Evolutionary conservation across 2,329 filamentous ascomycete species (phyloP), one percentile per base, ranked within the genome.

Genomic region (Colletotrichum noveboracense): DNA sequence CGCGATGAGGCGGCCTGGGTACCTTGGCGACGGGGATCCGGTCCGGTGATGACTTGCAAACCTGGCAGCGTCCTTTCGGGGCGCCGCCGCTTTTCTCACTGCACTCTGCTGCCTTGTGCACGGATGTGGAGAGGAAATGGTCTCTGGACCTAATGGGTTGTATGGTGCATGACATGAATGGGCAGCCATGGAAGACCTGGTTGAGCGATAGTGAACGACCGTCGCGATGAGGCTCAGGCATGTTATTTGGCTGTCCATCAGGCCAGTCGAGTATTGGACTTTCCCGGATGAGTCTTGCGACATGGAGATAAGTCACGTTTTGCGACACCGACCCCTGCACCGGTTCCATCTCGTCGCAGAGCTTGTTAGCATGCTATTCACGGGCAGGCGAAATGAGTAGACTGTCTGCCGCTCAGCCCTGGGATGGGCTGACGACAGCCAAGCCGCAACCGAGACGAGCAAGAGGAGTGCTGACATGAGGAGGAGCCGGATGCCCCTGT

Each of bases 71-170:
- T 36, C 65, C 75, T 60, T 21, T 77, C 71, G 75, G 79, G 80
- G 79, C 77, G 77, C 80, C 79, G 76, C 78, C 79, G 80, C 83
- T 89, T 89, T 89, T 88, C 89, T 90, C 89, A 88, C 88, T 89
- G 84, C 86, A 84, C 78, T 79, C 83, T 81, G 79, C 16, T 83
- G 86, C 88, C 86, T 85, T 75, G 83, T 71, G 88, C 82, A 83
- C 81, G 84, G 87, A 80, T 86, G 88, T 79, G 86, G 89, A 87
- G 89, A 89, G 89, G 88, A 83, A 75, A 67, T 16, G 38, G 38
- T 6, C 7, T 12, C 34, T 65, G 38, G 9, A 48, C n/a, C 38
- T 12, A n/a, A 3, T 12, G 9, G 9, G 3, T 4, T 6, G 6
- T 7, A 7, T 48, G 10, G 38, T 21, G 38, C 38, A n/a, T 48